Evolutionary conservation across 768 basidiomycete species (phyloP).

Genomic region (Leccinum boreale): DNA sequence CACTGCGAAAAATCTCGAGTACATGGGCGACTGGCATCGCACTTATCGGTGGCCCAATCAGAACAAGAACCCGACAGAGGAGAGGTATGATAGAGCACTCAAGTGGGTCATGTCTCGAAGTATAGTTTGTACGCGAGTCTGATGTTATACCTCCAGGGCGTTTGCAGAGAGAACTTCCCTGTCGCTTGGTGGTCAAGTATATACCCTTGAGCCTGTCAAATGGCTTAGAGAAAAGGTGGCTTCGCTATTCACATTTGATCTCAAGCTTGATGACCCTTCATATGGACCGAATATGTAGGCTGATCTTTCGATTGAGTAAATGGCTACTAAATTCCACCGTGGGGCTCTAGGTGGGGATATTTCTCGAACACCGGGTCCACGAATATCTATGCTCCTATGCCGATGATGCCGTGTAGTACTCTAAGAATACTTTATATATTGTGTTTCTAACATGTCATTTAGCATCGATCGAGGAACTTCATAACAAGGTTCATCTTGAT

Average conservation of each 20-base stretch:
- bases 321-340: neutral
- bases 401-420: constrained; percentile 2
- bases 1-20: neutral
- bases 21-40: constrained; percentile 7
- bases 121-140: too few species aligned
- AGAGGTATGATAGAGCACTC: constrained; percentile 9
- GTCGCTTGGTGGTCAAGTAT: neutral
- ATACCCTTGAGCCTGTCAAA: neutral
- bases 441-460: neutral
- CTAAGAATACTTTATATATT: neutral
- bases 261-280: constrained; percentile 5
- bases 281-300: constrained; percentile 19
- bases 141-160: neutral
- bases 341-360: constrained; percentile 15
- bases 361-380: constrained; percentile 3
- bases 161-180: neutral
- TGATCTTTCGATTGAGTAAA: neutral
- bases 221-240: constrained; percentile 18
- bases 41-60: constrained; percentile 1
- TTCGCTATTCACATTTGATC: constrained; percentile 12
- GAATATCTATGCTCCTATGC: constrained; percentile 1
- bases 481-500: constrained; percentile 18
- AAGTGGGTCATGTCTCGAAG: constrained; percentile 3
- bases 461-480: constrained; percentile 20
- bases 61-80: neutral